Conservation (phyloP, 2,329 filamentous ascomycete genomes). For the Colletotrichum endophyticum region DNA sequence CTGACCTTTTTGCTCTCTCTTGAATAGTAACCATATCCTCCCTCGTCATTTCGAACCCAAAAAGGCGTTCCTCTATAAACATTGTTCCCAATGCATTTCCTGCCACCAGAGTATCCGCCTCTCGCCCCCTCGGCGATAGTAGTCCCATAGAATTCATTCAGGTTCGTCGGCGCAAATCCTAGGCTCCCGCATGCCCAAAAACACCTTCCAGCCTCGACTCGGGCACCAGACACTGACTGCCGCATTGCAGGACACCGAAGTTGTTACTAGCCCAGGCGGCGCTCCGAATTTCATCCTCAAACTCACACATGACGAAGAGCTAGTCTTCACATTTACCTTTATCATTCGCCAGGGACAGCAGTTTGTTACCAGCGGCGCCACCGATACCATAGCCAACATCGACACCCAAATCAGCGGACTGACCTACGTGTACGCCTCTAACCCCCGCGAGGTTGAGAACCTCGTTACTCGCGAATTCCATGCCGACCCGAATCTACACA, state of each 20-base stretch:
- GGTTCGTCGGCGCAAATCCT: constrained; percentile 56
- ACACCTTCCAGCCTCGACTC: not conserved
- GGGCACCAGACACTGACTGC: not conserved
- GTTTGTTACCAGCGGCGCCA: constrained; percentile 46
- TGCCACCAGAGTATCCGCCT: constrained; percentile 76
- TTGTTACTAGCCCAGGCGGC: constrained; percentile 42
- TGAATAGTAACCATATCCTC: constrained; percentile 83
- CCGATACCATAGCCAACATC: constrained; percentile 38
- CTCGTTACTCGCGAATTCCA: constrained; percentile 95
- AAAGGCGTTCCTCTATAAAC: constrained; percentile 77
- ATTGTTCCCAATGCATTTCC: constrained; percentile 88
- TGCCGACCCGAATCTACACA: constrained; percentile 95
- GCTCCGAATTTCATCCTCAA: constrained; percentile 83
- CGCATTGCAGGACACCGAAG: constrained; percentile 75
- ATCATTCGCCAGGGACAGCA: constrained; percentile 65
- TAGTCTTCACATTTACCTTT: constrained; percentile 93
- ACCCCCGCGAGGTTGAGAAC: constrained; percentile 86
- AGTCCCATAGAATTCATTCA: constrained; percentile 88
- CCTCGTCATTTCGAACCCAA: constrained; percentile 80
- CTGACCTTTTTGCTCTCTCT: constrained; percentile 15
- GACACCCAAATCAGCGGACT: constrained; percentile 87
- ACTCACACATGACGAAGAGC: constrained; percentile 87
- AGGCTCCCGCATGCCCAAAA: not conserved
- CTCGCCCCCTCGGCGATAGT: constrained; percentile 75
- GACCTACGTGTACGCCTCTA: constrained; percentile 91